These are phyloP conservation scores for Thelephora ganbajun DNA, from an alignment of 768 basidiomycete species.

Conservation along the genomic window DNA sequence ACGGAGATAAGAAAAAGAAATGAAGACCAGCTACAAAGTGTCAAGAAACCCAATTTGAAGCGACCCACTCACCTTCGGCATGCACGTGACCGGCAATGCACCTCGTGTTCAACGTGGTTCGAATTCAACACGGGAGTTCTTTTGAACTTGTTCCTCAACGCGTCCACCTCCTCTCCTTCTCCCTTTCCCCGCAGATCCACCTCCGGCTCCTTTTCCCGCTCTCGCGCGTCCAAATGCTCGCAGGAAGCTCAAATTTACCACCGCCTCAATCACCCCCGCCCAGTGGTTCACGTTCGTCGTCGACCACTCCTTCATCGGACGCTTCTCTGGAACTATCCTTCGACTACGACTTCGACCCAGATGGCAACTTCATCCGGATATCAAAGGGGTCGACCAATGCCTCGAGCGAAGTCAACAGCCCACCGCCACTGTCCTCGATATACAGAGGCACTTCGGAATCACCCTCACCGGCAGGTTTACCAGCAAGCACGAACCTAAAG, in stretches of 20 bases:
- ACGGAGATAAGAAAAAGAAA: no score
- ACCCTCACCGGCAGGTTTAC: constrained; percentile 16
- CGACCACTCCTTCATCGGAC: constrained; percentile 34
- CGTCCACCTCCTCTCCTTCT: background rate
- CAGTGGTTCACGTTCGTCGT: constrained; percentile 4
- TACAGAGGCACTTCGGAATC: constrained; percentile 12
- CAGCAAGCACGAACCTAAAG: constrained; percentile 25
- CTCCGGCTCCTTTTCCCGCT: background rate
- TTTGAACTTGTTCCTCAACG: no score
- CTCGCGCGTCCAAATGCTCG: background rate
- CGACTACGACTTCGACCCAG: constrained; percentile 42
- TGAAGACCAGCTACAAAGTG: no score
- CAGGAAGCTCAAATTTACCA: constrained; percentile 4
- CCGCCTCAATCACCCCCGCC: constrained; percentile 6
- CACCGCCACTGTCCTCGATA: constrained; percentile 28
- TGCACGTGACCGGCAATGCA: no score
- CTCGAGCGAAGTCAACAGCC: constrained; percentile 11
- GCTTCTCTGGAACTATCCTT: constrained; percentile 54
- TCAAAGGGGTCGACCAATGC: constrained; percentile 37
- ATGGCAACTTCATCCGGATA: constrained; percentile 41
- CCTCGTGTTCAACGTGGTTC: no score
- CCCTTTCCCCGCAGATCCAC: no score
- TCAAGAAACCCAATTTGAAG: no score
- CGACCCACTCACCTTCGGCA: no score
- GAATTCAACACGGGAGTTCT: no score